phyloP scores from a whole-genome alignment of 2,329 filamentous ascomycete genomes.

The Calonectria montana region DNA sequence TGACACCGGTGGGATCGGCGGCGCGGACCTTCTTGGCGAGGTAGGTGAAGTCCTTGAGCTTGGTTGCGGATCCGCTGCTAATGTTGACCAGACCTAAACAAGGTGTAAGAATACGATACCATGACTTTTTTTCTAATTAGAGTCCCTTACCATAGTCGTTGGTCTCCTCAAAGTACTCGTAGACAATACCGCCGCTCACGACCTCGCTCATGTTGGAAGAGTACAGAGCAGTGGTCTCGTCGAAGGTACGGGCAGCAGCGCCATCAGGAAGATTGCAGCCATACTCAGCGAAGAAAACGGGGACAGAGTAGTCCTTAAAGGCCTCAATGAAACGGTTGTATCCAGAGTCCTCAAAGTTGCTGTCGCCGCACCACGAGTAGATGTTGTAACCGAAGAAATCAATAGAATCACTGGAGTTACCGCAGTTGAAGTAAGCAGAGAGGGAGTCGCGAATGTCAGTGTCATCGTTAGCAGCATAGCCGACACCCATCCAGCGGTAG shows the following conservation, averaged over 20 bases:
- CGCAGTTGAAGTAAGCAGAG: slow-evolving; percentile 95
- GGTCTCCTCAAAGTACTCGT: slow-evolving; percentile 94
- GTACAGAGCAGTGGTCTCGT: slow-evolving; percentile 87
- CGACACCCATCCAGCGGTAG: slow-evolving; percentile 85
- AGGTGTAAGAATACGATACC: neutral
- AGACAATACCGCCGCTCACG: slow-evolving; percentile 96
- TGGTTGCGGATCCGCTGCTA: slow-evolving; percentile 68
- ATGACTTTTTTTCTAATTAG: no score
- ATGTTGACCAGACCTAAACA: slow-evolving; percentile 68
- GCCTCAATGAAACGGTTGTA: slow-evolving; percentile 87
- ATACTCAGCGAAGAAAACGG: slow-evolving; percentile 98
- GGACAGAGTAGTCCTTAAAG: slow-evolving; percentile 89
- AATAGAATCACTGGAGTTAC: slow-evolving; percentile 71
- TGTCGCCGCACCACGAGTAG: slow-evolving; percentile 98
- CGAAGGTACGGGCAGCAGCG: slow-evolving; percentile 78
- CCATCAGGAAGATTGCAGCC: slow-evolving; percentile 82
- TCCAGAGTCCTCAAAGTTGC: slow-evolving; percentile 79
- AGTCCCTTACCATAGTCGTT: slow-evolving; percentile 80
- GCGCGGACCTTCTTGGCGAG: slow-evolving; percentile 77
- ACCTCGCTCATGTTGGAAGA: slow-evolving; percentile 82
- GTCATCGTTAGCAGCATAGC: slow-evolving; percentile 97
- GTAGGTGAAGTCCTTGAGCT: slow-evolving; percentile 79
- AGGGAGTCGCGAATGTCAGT: slow-evolving; percentile 82
- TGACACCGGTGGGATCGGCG: slow-evolving; percentile 73
- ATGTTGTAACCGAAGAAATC: slow-evolving; percentile 99